These are phyloP conservation scores for Ceratocystis lukuohia DNA, from an alignment of 2,329 filamentous ascomycete species.

Conservation along the genomic window DNA sequence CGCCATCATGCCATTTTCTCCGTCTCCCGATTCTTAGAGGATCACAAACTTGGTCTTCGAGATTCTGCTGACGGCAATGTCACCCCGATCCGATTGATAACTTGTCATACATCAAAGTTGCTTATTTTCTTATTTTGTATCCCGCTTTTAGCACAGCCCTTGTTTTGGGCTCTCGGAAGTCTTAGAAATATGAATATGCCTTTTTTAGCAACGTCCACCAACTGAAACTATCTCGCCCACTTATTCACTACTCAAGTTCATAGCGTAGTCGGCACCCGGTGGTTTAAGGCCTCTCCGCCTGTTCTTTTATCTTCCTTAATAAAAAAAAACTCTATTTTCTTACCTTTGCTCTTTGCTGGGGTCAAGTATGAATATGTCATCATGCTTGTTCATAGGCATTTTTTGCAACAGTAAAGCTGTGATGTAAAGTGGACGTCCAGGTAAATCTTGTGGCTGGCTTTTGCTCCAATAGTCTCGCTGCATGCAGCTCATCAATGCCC, in stretches of 20 bases:
- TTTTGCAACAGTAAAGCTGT: background rate
- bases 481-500: background rate
- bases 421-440: background rate
- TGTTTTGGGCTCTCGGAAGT: background rate
- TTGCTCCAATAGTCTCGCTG: background rate
- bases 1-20: no score
- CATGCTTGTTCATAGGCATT: no score
- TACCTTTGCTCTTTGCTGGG: no score
- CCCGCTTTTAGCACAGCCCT: no score
- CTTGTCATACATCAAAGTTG: background rate
- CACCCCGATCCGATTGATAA: background rate
- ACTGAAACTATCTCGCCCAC: background rate
- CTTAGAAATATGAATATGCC: background rate
- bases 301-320: no score
- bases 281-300: no score
- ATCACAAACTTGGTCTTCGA: no score
- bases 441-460: background rate
- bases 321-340: no score
- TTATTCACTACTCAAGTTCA: no score
- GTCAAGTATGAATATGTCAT: no score
- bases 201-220: background rate
- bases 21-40: no score
- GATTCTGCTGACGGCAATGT: background rate
- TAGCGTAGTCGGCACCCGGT: no score
- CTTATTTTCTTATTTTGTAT: background rate